Conservation (phyloP, 495 filamentous ascomycete species). For the Tuber indicum region DNA sequence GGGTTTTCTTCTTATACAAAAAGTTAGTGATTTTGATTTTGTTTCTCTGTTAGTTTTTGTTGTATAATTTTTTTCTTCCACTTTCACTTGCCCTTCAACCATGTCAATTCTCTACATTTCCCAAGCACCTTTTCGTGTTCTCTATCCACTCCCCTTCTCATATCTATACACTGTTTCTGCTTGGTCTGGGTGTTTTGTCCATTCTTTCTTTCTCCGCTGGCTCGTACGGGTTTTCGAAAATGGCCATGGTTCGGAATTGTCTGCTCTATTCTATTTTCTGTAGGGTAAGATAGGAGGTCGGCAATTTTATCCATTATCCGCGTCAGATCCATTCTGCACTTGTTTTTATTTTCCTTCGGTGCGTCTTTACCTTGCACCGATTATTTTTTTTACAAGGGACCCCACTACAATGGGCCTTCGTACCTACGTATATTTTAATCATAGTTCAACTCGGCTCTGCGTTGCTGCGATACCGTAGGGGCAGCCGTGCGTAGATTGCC, state of each 20-base stretch:
- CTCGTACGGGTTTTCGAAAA: not conserved
- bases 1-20: not conserved
- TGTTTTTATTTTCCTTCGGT: not conserved
- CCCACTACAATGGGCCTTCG: not conserved
- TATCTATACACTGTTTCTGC: not conserved
- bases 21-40: not conserved
- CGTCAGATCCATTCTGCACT: not conserved
- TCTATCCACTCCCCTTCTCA: not conserved
- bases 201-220: not conserved
- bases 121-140: not conserved
- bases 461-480: not conserved
- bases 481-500: not conserved
- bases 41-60: not conserved
- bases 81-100: not conserved
- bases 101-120: not conserved
- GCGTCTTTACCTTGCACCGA: not conserved
- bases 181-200: not conserved
- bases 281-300: conserved; percentile 1
- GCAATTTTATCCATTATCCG: not conserved
- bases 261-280: not conserved
- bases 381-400: not conserved
- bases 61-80: not conserved
- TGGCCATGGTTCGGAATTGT: not conserved
- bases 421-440: not conserved
- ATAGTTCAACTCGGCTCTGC: not conserved